Evolutionary conservation across 805 yeast genomes (phyloP), one percentile per base, ranked within the genome.

Genomic region (Helenozyma baotianmanensis): DNA sequence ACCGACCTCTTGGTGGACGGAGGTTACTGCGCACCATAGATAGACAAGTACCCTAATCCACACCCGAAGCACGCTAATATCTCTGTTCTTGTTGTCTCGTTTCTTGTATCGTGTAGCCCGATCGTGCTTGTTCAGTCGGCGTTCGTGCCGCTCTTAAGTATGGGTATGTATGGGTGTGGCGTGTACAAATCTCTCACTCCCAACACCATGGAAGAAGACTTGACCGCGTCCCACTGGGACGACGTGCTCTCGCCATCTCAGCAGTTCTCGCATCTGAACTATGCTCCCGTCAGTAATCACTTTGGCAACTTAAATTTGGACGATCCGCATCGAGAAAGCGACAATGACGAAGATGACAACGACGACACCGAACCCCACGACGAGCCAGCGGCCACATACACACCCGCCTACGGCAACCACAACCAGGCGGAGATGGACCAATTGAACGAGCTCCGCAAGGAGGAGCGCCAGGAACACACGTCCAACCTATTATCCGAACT

Each of bases 201-300:
- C 11, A 14, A 11, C 28, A 34, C 28, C 28, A 67, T 69, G 73
- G 68, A 67, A 26, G 78, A 74, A 17, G 75, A 70, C 33, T 58
- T 75, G 18, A 68, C 74, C 8, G 72, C 75, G 4, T 71, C 78
- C 2, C 74, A 70, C 37, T 79, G 84, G 85, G 82, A 72, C 36
- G 84, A 78, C 44, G 73, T 68, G 3, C 53, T 73, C 10, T 53
- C 72, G 10, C 56, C 74, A 2, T 29, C 47, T 2, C 22, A 27
- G 4, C 21, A 23, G 21, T 25, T 30, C 4, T 32, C 24, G 15
- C 13, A 29, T 17, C 33, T 43, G 2, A 36, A 31, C 5, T 19
- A 37, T n/a, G 35, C 30, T 16, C 39, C 30, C 39, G 32, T 29
- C 7, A 8, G 19, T 8, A 6, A 15, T 9, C 36, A 33, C 15